Evolutionary conservation across 2,329 filamentous ascomycete genomes (phyloP).

Genomic region (Scolecobasidium constrictum): DNA sequence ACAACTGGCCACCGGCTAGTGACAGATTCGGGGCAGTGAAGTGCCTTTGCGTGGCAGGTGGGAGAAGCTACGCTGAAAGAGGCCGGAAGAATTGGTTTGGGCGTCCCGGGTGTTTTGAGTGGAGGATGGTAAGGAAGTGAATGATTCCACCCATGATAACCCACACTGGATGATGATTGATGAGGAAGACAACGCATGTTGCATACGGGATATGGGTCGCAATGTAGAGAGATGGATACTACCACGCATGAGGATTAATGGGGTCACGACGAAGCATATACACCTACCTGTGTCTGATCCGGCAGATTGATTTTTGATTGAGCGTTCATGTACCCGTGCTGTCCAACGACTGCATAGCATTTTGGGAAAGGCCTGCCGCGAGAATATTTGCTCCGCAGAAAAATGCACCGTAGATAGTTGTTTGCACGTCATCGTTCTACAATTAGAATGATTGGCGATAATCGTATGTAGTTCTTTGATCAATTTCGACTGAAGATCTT

Average conservation of each 20-base stretch:
- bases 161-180: not conserved
- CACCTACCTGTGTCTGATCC: not conserved
- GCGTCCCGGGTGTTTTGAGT: not conserved
- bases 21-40: not conserved
- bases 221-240: conserved; percentile 1
- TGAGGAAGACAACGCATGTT: not conserved
- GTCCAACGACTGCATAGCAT: too few species aligned
- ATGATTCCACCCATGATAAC: not conserved
- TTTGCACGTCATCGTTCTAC: too few species aligned
- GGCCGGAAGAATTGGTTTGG: too few species aligned
- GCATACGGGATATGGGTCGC: not conserved
- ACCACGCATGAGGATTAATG: too few species aligned
- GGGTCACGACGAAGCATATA: too few species aligned
- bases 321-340: not conserved
- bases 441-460: too few species aligned
- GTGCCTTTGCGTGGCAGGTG: not conserved
- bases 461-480: too few species aligned
- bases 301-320: not conserved
- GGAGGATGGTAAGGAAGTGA: not conserved
- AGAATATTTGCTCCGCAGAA: too few species aligned
- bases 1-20: not conserved
- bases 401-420: too few species aligned
- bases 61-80: not conserved
- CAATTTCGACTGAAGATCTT: too few species aligned
- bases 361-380: too few species aligned